Evolutionary conservation across 306 rosid genomes (phyloP).

Genomic region (Gastrolobium bilobum): DNA sequence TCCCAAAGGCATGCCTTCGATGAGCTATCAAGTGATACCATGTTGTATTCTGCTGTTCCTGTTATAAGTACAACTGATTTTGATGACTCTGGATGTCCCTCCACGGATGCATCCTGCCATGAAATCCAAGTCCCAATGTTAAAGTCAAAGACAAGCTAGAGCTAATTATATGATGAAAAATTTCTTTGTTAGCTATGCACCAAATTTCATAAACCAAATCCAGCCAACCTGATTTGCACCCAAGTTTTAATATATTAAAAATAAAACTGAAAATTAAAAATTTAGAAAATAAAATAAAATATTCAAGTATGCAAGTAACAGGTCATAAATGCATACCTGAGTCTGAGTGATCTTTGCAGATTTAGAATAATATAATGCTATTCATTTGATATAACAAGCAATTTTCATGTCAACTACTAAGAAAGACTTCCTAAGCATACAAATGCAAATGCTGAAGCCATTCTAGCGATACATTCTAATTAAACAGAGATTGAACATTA

Average conservation of each 20-base stretch:
- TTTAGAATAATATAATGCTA: neutral
- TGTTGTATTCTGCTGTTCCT: slow-evolving; percentile 91
- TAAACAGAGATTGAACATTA: neutral
- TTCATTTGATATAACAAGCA: neutral
- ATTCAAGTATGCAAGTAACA: neutral
- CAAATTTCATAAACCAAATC: neutral
- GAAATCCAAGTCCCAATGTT: slow-evolving; percentile 35
- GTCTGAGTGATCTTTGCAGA: neutral
- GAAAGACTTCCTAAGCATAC: neutral
- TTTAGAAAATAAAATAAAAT: neutral
- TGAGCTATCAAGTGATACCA: slow-evolving; percentile 84
- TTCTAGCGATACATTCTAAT: neutral
- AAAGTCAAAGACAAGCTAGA: slow-evolving; percentile 35
- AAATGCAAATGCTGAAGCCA: neutral
- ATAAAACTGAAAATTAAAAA: neutral
- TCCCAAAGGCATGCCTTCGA: slow-evolving; percentile 93
- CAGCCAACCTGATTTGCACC: slow-evolving; percentile 5
- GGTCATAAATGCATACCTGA: neutral
- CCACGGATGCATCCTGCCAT: slow-evolving; percentile 92
- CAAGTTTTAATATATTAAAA: neutral
- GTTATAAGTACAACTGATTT: slow-evolving; percentile 94
- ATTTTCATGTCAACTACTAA: slow-evolving; percentile 7
- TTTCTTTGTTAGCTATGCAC: neutral
- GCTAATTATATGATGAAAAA: slow-evolving; percentile 2
- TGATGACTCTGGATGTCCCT: slow-evolving; percentile 91